Percentiles rank a stretch among this genome's conserved stretches.
Conservation (phyloP, 2,329 filamentous ascomycete species). For the Aspergillus niger region DNA sequence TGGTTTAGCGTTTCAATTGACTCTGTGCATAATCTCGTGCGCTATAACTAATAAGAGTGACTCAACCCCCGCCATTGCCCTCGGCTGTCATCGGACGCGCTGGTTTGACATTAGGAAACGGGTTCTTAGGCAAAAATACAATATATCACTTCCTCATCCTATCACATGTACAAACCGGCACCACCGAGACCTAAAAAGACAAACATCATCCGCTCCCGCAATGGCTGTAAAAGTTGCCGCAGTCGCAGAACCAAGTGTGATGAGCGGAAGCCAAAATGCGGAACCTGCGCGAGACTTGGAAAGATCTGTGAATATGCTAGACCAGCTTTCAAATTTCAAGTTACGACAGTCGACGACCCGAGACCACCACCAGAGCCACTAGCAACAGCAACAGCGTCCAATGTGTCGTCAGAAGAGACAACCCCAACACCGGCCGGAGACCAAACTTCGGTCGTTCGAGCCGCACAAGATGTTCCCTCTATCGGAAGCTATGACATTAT, state of each 20-base stretch:
- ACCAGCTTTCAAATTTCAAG: conserved; percentile 18
- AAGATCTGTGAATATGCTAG: conserved; percentile 18
- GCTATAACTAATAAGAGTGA: too few relatives aligned
- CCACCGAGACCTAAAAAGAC: conserved; percentile 23
- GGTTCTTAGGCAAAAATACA: too few relatives aligned
- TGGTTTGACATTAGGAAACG: too few relatives aligned
- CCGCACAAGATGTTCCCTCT: neutral
- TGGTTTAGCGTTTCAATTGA: too few relatives aligned
- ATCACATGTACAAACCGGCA: conserved; percentile 22
- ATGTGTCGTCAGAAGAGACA: neutral
- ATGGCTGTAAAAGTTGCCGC: conserved; percentile 23
- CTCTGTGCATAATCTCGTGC: too few relatives aligned
- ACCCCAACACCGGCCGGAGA: neutral
- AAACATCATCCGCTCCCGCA: conserved; percentile 24
- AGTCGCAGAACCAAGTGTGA: conserved; percentile 26
- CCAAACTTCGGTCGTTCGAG: neutral
- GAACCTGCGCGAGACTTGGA: conserved; percentile 25
- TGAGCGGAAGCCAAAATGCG: conserved; percentile 27
- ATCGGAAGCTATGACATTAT: conserved; percentile 11
- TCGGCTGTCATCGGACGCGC: too few relatives aligned
- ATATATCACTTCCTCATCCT: too few relatives aligned
- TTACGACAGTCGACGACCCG: neutral
- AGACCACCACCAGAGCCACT: neutral
- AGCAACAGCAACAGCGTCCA: neutral
- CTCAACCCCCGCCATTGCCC: too few relatives aligned